Base-by-base conservation (phyloP, 352 stramenopile species). In the Phytophthora meadii region DNA sequence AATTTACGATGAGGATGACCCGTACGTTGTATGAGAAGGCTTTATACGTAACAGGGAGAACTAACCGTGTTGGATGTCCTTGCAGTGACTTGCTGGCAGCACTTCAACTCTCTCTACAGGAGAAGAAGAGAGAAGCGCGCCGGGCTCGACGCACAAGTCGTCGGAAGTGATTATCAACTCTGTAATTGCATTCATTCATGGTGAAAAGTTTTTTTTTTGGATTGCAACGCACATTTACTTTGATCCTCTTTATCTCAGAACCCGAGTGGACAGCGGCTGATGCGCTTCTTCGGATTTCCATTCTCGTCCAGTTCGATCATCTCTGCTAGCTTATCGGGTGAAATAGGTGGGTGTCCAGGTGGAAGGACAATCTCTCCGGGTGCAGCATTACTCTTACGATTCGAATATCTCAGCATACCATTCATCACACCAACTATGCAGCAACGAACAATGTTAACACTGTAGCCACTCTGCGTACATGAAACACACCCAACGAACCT, bases 81-180 rank as follows among this genome's bases (percentile, higher is more conserved):
- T 62, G 12, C 55, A 92, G 84, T 11, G 82, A 90, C 4, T 41
- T 93, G 24, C 8, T 87, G n/a, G 47, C 72, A 25, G 82, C 80
- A 39, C 39, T 91, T 25, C 70, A 74, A 24, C 74, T 84, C 1
- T 93, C 82, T 14, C 57, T 91, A 24, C 74, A 91, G 60, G 81
- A 91, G 55, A 84, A 86, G 56, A 93, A 91, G 65, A 74, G 77
- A 6, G 82, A 87, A 39, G 77, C 77, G 14, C 78, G 82, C 4
- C 69, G 75, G 32, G 22, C 58, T 52, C 72, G 81, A 22, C 78
- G 84, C 22, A 74, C 67, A 22, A 77, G 56, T 48, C 71, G 72
- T 46, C 64, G 76, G 28, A 82, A 77, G 7, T 84, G 49, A 81
- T 9, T 36, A 30, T 30, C 27, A 3, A 2, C 22, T 22, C 27